Evolutionary conservation across 169 alveolate species (phyloP), one percentile per base, ranked within the genome.

Genomic region (Plasmodium adleri): DNA sequence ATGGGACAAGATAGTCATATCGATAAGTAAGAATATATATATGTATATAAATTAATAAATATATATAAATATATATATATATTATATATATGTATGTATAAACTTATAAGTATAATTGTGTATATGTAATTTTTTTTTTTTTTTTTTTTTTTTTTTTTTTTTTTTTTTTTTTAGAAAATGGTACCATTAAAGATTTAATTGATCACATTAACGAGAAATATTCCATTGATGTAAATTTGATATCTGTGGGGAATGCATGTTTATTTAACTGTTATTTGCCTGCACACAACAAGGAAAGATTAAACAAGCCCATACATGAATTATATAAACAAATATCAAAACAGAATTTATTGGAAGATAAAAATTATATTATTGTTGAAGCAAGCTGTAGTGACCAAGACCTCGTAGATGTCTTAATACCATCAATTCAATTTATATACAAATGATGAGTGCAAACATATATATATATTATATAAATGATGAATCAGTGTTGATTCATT

Each of bases 1-100:
- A 58, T 98, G 99, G 99, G 99, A 98, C 92, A 98, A 98, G 92
- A 95, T 98, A 13, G 89, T 85, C 8, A 93, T 98, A 20, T 87
- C 92, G 15, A 96, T 97, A 60, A 95, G 98, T 60, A 76, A 59
- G 72, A 20, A 88, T 78, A 85, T 93, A 72, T 60, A 93, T 72
- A 76, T 91, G 56, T 88, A 96, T 60, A 90, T 93, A 28, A 72
- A 94, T 49, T 92, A 80, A 20, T 47, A 75, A n/a, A 67, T 60
- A 47, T 1, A 72, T 56, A 47, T 7, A 43, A 60, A 59, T 13
- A 74, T 24, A 49, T 15, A 4, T 10, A 26, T 91, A 92, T 22
- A 85, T 91, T 32, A 32, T 32, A 5, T 32, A 32, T 32, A 4
- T 32, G 5, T 32, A 32, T 32, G 5, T 32, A 4, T 28, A 5